Evolutionary conservation across 257 asterid species (phyloP).

Genomic region (Apocynum venetum): DNA sequence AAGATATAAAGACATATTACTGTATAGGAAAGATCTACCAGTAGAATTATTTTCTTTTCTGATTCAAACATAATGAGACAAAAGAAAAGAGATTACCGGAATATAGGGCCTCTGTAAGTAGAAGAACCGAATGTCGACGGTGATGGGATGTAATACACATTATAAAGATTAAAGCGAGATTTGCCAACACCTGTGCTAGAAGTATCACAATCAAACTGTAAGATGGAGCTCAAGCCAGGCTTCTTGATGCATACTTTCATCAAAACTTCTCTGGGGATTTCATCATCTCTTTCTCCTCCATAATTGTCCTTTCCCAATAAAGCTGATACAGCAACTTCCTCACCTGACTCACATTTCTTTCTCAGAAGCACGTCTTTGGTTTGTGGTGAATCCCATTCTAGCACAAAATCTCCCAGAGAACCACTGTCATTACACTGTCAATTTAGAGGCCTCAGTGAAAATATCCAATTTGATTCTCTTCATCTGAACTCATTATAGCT

Average conservation of each 20-base stretch:
- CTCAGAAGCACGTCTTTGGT: constrained; percentile 66
- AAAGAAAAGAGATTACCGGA: constrained; percentile 47
- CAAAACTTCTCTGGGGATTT: constrained; percentile 44
- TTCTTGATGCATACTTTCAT: constrained; percentile 81
- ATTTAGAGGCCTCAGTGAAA: constrained; percentile 8
- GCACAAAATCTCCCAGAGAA: constrained; percentile 57
- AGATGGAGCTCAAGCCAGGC: constrained; percentile 68
- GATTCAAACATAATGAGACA: not conserved
- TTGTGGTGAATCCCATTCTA: constrained; percentile 70
- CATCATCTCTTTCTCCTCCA: constrained; percentile 25
- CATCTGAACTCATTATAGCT: not conserved
- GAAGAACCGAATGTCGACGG: constrained; percentile 38
- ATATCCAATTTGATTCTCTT: not conserved
- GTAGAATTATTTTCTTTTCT: not conserved
- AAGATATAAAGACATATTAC: not conserved
- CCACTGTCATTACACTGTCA: constrained; percentile 48
- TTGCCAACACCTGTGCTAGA: constrained; percentile 32
- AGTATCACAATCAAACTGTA: constrained; percentile 80
- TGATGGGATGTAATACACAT: constrained; percentile 49
- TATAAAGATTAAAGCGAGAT: constrained; percentile 46
- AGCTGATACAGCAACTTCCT: constrained; percentile 85
- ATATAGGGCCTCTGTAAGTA: constrained; percentile 50
- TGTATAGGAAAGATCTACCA: not conserved
- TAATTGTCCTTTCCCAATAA: constrained; percentile 41
- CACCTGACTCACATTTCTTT: constrained; percentile 64